Percentiles rank a stretch among this genome's conserved stretches.
Evolutionary conservation across 495 filamentous ascomycete species (phyloP).

Genomic region (Penicillium atrosanguineum): DNA sequence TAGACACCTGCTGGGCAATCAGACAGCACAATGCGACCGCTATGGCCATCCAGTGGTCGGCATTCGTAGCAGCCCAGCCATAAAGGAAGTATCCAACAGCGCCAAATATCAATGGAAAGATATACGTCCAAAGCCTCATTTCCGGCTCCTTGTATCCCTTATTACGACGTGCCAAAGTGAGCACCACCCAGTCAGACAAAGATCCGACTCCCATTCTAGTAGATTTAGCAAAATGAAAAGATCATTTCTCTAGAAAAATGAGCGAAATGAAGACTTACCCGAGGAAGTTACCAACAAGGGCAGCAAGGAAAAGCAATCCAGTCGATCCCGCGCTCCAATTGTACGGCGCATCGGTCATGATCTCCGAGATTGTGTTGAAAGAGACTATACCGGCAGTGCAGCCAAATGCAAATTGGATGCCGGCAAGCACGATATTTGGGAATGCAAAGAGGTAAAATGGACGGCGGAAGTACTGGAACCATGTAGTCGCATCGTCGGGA

Average conservation of each 20-base stretch:
- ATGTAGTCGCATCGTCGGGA: constrained; percentile 28
- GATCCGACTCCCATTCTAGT: constrained; percentile 30
- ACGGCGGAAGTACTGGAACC: constrained; percentile 35
- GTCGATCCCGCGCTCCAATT: constrained; percentile 30
- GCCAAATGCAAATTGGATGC: constrained; percentile 33
- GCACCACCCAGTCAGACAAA: constrained; percentile 27
- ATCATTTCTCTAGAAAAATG: too few relatives aligned
- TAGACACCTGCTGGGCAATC: constrained; percentile 38
- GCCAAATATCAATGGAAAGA: constrained; percentile 26
- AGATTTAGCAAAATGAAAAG: not conserved
- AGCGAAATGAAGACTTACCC: constrained; percentile 13
- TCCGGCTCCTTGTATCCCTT: constrained; percentile 37
- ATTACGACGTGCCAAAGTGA: constrained; percentile 30
- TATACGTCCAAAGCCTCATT: constrained; percentile 30
- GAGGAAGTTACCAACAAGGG: constrained; percentile 29
- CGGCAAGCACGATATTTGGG: constrained; percentile 33
- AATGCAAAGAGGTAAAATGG: constrained; percentile 36
- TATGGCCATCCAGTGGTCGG: constrained; percentile 33
- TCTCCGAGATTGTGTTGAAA: constrained; percentile 35
- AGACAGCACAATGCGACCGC: constrained; percentile 32
- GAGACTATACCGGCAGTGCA: constrained; percentile 35
- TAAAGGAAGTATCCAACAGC: constrained; percentile 34
- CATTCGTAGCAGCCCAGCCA: constrained; percentile 32
- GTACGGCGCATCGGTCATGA: constrained; percentile 33
- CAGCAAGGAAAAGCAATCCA: constrained; percentile 28